These are phyloP conservation scores for Aspergillus hortae DNA, from an alignment of 2,329 filamentous ascomycete species.

Conservation along the genomic window DNA sequence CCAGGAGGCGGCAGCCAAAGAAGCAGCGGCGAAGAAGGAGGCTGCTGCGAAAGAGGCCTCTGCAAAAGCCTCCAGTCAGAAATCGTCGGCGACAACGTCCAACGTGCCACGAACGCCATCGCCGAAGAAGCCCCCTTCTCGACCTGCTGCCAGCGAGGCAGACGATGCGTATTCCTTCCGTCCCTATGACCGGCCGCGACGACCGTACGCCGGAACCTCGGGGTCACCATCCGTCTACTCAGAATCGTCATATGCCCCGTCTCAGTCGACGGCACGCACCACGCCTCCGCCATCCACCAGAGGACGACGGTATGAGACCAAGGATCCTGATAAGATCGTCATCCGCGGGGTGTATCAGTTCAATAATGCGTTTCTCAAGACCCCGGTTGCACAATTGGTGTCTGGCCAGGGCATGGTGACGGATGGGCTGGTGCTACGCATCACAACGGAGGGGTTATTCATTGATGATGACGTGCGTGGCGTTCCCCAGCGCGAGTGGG, in stretches of 20 bases:
- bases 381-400: constrained; percentile 85
- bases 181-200: constrained; percentile 69
- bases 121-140: constrained; percentile 35
- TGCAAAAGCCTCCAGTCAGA: constrained; percentile 25
- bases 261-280: constrained; percentile 77
- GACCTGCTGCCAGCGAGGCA: constrained; percentile 47
- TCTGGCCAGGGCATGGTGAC: constrained; percentile 82
- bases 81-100: constrained; percentile 21
- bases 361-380: constrained; percentile 81
- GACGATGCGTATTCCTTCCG: constrained; percentile 70
- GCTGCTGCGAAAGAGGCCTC: constrained; percentile 23
- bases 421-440: constrained; percentile 85
- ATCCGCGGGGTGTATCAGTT: constrained; percentile 91
- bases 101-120: constrained; percentile 35
- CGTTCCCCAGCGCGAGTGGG: constrained; percentile 96
- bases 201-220: constrained; percentile 58
- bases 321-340: constrained; percentile 92
- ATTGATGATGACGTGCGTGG: constrained; percentile 92
- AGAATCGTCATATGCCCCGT: constrained; percentile 81
- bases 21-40: constrained; percentile 22
- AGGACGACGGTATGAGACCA: constrained; percentile 75
- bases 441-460: constrained; percentile 91
- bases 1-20: constrained; percentile 25
- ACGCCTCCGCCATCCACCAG: constrained; percentile 77
- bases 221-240: constrained; percentile 66